Evolutionary conservation across 306 rosid species (phyloP), one percentile per base, ranked within the genome.

Genomic region (Lablab purpureus): DNA sequence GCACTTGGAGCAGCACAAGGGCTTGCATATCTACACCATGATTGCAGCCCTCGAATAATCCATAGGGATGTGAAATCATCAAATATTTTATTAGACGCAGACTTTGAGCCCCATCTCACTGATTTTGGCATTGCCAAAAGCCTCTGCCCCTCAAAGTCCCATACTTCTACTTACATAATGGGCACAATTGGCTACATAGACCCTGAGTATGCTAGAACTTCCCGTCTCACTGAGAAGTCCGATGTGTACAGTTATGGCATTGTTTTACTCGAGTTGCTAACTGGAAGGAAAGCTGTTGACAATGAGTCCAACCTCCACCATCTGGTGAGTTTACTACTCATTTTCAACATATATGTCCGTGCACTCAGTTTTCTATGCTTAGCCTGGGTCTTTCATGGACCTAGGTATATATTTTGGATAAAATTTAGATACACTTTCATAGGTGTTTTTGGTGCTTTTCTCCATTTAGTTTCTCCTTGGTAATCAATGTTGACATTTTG

Each of bases 161-260:
- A 90, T n/a, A 91, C 99, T 23, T 92, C 99, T 4, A 95, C 99
- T 18, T 91, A 85, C 68, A 70, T 95, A 62, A 88, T 93, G 91
- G 99, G 99, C 82, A 95, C 99, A 12, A 95, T 95, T 69, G 99
- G 99, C 68, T 95, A 95, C 65, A 95, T 95, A 21, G 99, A 95
- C 67, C 99, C 99, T 1, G 99, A 95, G 84, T 95, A 95, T 80
- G 99, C 98, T 13, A 85, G 97, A 55, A 95, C 99, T 47, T 91
- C 97, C 7, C 92, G 98, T 18, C 98, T 95, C 73, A 95, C 95
- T 1, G 99, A 95, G 85, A 95, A 95, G 46, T 95, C 99, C 0
- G 98, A 95, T 82, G 94, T 95, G 8, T 95, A 95, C 75, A 95
- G 99, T 85, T 95, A 88, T 14, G 99, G 99, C 15, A 84, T 95